Percentiles rank a stretch among this genome's conserved stretches.
Evolutionary conservation across 345 rosid genomes (phyloP).

Genomic region (Aquilaria sinensis): DNA sequence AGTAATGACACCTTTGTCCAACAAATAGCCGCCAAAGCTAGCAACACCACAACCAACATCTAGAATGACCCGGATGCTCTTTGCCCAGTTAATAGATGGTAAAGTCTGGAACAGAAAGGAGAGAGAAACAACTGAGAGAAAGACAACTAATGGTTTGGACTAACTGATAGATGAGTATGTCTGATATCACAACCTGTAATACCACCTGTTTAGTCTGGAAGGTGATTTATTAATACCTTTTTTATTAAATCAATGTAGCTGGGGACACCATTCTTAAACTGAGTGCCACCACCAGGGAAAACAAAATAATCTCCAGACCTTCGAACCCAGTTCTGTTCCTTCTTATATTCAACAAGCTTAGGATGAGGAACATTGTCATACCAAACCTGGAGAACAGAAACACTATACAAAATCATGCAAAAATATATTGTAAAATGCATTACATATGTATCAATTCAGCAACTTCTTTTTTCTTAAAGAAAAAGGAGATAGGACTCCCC

Average conservation of each 20-base stretch:
- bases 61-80: constrained; percentile 56
- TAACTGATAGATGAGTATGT: neutral
- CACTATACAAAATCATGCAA: constrained; percentile 1
- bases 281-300: constrained; percentile 97
- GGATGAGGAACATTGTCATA: constrained; percentile 85
- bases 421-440: neutral
- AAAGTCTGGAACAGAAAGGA: constrained; percentile 40
- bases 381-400: constrained; percentile 52
- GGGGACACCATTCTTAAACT: constrained; percentile 77
- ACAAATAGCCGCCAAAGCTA: constrained; percentile 82
- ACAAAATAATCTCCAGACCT: constrained; percentile 57
- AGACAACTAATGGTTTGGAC: no score
- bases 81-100: constrained; percentile 66
- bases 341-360: constrained; percentile 94
- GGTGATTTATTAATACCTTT: constrained; percentile 31
- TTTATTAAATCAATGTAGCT: constrained; percentile 56
- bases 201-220: no score
- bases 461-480: neutral
- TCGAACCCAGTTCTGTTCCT: constrained; percentile 85
- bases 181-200: neutral
- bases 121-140: neutral
- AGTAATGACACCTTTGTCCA: constrained; percentile 70
- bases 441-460: neutral
- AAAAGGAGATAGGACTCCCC: no score
- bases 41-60: constrained; percentile 98